Base-by-base conservation (phyloP, 768 basidiomycete species). In the Paxillus ammoniavirescens region DNA sequence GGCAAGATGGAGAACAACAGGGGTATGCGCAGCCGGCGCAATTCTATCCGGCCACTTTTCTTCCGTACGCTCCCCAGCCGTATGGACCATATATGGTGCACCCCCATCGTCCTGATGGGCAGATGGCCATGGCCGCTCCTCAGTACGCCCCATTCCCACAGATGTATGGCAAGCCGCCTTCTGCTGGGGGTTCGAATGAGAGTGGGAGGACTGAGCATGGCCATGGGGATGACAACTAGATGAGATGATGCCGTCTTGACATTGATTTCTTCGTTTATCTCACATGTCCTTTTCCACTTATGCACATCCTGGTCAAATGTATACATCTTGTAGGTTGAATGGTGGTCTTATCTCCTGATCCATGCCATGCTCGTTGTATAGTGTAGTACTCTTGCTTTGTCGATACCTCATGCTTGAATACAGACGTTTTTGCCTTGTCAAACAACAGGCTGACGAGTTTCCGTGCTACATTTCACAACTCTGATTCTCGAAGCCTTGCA, bases 11-110 rank as follows among this genome's bases (percentile, higher is more conserved):
- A 56, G 72, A 72, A 59, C 72, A 70, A 50, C 70, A 66, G 66
- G 69, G 64, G 53, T 72, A 70, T 40, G 73, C 75, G 55, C 67
- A 76, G 56, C 65, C 73, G 50, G 64, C 74, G 42, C 74, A 76
- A 58, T 79, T 75, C 66, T 79, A 77, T 60, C 73, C 77, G 42
- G 73, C 76, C 53, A 71, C 77, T 54, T 78, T 78, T 61, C 68
- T 82, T 51, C 68, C 76, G 43, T 73, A 76, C 46, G 75, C 76
- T 57, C 68, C 77, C 21, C 74, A 77, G 66, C 73, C 75, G 52
- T 81, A 79, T 62, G 65, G 70, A n/a, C 75, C 75, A 28, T 81
- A 80, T 65, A 71, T 81, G 68, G 68, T 80, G 56, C 70, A 73
- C 47, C 72, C 72, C 51, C 70, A 65, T 65, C 73, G 75, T 51